These are phyloP conservation scores for Solanum piurae DNA, from an alignment of 257 asterid species.

Conservation along the genomic window DNA sequence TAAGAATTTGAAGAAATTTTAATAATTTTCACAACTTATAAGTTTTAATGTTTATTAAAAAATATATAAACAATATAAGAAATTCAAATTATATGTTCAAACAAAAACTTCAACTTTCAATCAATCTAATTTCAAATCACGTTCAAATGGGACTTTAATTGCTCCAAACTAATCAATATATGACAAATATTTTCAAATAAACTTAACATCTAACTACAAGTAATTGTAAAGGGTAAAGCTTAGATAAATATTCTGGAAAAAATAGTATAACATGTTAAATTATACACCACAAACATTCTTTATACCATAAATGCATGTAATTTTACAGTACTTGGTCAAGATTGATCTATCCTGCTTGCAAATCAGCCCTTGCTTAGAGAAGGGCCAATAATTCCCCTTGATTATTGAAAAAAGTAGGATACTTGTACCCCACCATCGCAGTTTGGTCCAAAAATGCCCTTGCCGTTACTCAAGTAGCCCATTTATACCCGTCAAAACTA, in stretches of 20 bases:
- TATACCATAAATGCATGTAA: not conserved
- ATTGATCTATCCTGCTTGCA: not conserved
- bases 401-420: not conserved
- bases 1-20: too few relatives aligned
- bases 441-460: not conserved
- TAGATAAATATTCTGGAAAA: not conserved
- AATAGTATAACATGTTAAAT: not conserved
- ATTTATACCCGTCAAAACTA: not conserved
- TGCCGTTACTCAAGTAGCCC: not conserved
- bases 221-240: not conserved
- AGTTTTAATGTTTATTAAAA: too few relatives aligned
- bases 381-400: not conserved
- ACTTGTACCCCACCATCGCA: not conserved
- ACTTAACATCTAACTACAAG: not conserved
- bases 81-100: not conserved
- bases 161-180: not conserved
- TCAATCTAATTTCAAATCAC: not conserved
- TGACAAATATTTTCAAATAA: not conserved
- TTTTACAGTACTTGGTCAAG: not conserved
- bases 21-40: too few relatives aligned
- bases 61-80: too few relatives aligned
- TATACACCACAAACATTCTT: not conserved
- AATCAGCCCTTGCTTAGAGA: not conserved
- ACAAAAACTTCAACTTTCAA: not conserved
- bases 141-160: too few relatives aligned